Conservation (phyloP, 345 rosid species). For the Syzygium aromaticum region DNA sequence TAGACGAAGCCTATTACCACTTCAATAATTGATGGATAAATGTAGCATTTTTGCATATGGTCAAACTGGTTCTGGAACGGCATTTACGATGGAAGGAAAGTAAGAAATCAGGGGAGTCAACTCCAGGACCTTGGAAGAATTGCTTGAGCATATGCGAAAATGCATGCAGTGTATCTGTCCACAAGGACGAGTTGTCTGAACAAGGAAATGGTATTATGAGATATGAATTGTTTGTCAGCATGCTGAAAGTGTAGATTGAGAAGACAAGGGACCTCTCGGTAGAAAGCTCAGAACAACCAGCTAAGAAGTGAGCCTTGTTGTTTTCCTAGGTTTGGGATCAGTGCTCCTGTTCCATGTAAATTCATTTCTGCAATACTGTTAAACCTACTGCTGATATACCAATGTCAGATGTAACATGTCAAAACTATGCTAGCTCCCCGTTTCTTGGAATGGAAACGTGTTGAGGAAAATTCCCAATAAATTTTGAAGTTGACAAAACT, state of each 20-base stretch:
- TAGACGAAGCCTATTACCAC: constrained; percentile 67
- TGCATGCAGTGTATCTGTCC: background rate
- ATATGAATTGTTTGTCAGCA: constrained; percentile 71
- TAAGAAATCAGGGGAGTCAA: constrained; percentile 83
- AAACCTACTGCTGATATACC: no score
- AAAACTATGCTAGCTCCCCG: no score
- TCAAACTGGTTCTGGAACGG: constrained; percentile 93
- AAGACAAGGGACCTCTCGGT: constrained; percentile 79
- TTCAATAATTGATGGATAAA: constrained; percentile 77
- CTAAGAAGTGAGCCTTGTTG: constrained; percentile 41
- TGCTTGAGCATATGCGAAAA: constrained; percentile 29
- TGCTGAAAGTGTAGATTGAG: constrained; percentile 93
- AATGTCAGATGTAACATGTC: no score
- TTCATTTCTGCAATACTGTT: background rate
- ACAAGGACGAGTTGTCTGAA: constrained; percentile 5
- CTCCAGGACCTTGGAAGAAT: constrained; percentile 77
- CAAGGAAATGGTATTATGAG: constrained; percentile 46
- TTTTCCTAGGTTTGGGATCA: background rate
- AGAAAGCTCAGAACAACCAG: constrained; percentile 58
- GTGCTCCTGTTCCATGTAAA: background rate
- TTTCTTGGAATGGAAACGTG: no score
- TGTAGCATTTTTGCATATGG: constrained; percentile 95
- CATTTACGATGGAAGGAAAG: constrained; percentile 92
- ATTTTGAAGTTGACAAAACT: no score
- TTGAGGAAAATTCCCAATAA: no score